Evolutionary conservation across 2,329 filamentous ascomycete species (phyloP), one percentile per base, ranked within the genome.

Genomic region (Lomentospora prolificans): DNA sequence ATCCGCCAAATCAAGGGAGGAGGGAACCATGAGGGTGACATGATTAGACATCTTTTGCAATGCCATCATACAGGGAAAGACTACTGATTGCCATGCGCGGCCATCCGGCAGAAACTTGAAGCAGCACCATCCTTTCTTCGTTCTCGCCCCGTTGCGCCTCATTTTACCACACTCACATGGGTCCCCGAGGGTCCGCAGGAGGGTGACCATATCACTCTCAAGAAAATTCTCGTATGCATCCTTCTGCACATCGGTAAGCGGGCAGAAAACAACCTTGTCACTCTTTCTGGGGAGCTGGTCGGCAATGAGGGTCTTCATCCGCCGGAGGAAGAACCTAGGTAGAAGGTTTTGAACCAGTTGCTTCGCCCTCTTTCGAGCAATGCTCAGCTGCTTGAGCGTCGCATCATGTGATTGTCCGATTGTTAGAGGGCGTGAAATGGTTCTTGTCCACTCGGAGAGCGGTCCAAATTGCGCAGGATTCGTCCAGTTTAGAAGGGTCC

Each of bases 401-500:
- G 92, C 91, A 67, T 96, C 89, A 64, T 99, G 92, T 46, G 90
- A 91, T 69, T 97, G 94, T 1, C 94, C 94, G 53, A 91, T 74
- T 55, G 87, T 89, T 55, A 99, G 74, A 0, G 92, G 94, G 22
- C 85, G 80, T 55, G 85, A 85, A 57, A 99, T 89, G 36, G 80
- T 83, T 19, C 79, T 76, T 63, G 84, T 86, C 94, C 94, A 99
- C 44, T 88, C 87, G 4, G 79, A 73, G 8, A 87, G 64, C 0
- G 75, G 76, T 14, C 80, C 81, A 55, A 85, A 80, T 50, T 78
- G 71, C 0, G 90, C 92, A 0, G 94, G 94, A 62, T 95, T 94
- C 0, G 90, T 91, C 94, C 94, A 99, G 66, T 99, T 95, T 2
- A 99, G 75, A 0, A 99, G 75, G 0, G 90, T 95, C 92, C 92